Base-by-base conservation (phyloP, 352 stramenopile species). In the Peronospora belbahrii region DNA sequence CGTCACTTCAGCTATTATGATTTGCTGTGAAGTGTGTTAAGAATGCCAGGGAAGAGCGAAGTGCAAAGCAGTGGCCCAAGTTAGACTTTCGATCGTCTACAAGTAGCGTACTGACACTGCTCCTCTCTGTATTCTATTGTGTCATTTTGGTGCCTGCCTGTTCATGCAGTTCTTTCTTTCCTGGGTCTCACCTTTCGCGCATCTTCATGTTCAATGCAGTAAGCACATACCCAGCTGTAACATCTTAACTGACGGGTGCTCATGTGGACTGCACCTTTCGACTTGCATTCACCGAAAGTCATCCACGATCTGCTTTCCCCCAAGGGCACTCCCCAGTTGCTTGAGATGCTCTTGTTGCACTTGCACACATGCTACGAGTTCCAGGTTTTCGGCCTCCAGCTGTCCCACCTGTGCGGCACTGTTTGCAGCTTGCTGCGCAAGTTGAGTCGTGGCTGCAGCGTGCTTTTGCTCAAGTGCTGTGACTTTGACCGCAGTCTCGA, bases 321-420 rank as follows among this genome's bases (percentile, higher is more conserved):
- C 55, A 2, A 85, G 38, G 18, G 72, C 72, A 32, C 76, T 63
- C 38, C 83, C 61, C 45, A 87, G 65, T 23, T 81, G 67, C 17
- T 60, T 34, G 17, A 85, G 65, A 17, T 64, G 74, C 36, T 69
- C 56, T 24, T 71, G 62, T 42, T 77, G 70, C 34, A 49, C 39
- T 14, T 66, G 34, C 28, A 80, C 36, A 35, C 56, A 48, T 9
- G 51, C 44, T 9, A 63, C 13, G n/a, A 87, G 67, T 32, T 66
- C 67, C 6, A 62, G 40, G 24, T 80, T 80, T 42, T 83, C 65
- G 18, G 70, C 55, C 42, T 61, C 44, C n/a, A 87, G 48, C 33
- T 70, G 64, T 9, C 52, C 38, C 48, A 72, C 49, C 39, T 79
- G 57, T 15, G 54, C 55, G 6, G 32, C 48, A 24, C 59, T 59